These are phyloP conservation scores for Carex pumila DNA, from an alignment of 176 grass and related monocot species.

Conservation along the genomic window DNA sequence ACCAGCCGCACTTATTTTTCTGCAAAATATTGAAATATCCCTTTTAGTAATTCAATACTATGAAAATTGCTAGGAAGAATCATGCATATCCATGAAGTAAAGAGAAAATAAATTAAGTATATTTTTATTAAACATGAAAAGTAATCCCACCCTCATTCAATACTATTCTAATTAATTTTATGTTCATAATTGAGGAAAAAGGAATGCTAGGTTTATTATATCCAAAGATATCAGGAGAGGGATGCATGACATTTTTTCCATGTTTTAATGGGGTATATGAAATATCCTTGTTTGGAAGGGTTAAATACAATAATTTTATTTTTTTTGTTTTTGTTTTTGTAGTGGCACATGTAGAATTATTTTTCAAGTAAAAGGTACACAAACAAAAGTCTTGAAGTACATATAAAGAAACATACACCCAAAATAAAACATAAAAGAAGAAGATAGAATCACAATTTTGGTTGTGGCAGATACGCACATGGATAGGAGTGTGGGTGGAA, in stretches of 20 bases:
- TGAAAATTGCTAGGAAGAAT: not conserved
- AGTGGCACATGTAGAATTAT: not conserved
- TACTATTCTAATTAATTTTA: not conserved
- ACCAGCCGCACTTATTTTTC: not conserved
- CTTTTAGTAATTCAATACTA: not conserved
- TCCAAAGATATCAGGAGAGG: not conserved
- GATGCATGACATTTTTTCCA: not conserved
- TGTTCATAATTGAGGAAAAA: not conserved
- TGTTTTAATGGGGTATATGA: not conserved
- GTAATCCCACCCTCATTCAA: not conserved
- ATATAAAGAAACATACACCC: not conserved
- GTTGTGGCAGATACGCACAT: conserved; percentile 51
- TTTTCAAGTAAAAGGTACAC: not conserved
- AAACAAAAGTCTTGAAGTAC: not conserved
- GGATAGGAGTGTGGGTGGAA: conserved; percentile 84
- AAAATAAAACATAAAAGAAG: not conserved
- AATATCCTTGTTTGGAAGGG: not conserved
- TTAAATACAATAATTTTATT: not conserved
- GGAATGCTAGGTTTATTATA: not conserved
- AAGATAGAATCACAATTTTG: conserved; percentile 11
- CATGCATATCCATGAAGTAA: not conserved
- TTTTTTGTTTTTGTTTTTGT: not conserved
- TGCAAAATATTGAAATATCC: not conserved
- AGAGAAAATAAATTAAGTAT: not conserved
- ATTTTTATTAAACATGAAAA: not conserved